Evolutionary conservation across 2,329 filamentous ascomycete genomes (phyloP), one percentile per base, ranked within the genome.

Genomic region (Phyllosticta citribraziliensis): DNA sequence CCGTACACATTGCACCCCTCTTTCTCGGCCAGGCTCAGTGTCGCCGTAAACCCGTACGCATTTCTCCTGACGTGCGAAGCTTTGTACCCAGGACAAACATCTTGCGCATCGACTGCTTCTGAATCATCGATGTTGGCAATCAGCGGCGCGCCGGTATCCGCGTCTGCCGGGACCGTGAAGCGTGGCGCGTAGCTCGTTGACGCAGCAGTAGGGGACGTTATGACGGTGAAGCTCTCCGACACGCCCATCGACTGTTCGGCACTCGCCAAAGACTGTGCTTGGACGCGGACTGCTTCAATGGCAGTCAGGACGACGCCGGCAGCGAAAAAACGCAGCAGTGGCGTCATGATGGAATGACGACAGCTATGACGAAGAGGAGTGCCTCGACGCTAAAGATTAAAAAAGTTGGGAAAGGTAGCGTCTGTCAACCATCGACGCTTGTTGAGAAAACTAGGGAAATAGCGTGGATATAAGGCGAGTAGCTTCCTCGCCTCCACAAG

Each of bases 1-100:
- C 91, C 90, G 65, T 93, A 95, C 22, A 84, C 82, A 72, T 93
- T 88, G 76, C 90, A 85, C 30, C 82, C 70, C 22, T 75, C 65
- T 2, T 22, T 22, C 22, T 82, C 83, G 47, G 81, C 81, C 58
- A 85, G 69, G 0, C 67, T 74, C 66, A 85, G 67, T 4, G 73
- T 77, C 8, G 82, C 83, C 2, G 75, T 79, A 57, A 85, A 74
- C 3, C 82, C 82, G 63, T 72, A 69, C 3, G 71, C 66, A 12
- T 73, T 78, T 24, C 77, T 70, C 52, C 76, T 66, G 11, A 85
- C 74, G 63, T 79, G 73, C 2, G 76, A 79, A 2, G 82, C 82
- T 58, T 71, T 81, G 69, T 85, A 86, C 0, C 83, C 83, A 2
- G 83, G 82, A 65, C 83, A 94, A 1, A 84, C 77, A 10, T 75